Evolutionary conservation across 2,329 filamentous ascomycete genomes (phyloP).

Genomic region (Lasiodiplodia sp.): DNA sequence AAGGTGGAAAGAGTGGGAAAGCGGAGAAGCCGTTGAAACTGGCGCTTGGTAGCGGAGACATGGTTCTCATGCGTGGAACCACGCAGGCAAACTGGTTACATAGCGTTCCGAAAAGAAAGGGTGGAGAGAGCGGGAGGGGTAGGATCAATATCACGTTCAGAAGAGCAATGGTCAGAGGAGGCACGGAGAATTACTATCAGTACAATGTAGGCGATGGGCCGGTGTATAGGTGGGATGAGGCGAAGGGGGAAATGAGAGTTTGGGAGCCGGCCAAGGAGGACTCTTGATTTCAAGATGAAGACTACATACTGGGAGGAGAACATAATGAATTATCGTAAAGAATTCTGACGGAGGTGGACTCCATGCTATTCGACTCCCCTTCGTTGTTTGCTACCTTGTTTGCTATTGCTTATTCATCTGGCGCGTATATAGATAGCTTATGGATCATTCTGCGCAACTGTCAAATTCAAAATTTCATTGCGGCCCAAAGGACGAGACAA

Average conservation of each 20-base stretch:
- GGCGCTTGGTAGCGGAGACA: conserved; percentile 71
- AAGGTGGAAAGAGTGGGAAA: conserved; percentile 34
- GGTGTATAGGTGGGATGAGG: conserved; percentile 72
- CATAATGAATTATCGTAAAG: not conserved
- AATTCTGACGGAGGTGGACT: too few relatives aligned
- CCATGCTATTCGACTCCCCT: too few relatives aligned
- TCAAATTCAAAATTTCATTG: not conserved
- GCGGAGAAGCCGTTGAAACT: conserved; percentile 55
- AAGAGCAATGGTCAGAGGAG: conserved; percentile 71
- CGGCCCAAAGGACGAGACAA: not conserved
- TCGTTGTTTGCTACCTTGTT: too few relatives aligned
- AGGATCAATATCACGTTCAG: conserved; percentile 80
- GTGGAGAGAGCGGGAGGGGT: conserved; percentile 66
- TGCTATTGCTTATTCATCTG: too few relatives aligned
- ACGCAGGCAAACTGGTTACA: conserved; percentile 83
- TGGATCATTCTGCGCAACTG: too few relatives aligned
- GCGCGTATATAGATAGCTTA: too few relatives aligned
- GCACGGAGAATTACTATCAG: conserved; percentile 83
- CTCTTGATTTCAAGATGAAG: not conserved
- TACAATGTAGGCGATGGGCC: conserved; percentile 79
- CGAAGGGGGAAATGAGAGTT: conserved; percentile 58
- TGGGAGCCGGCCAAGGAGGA: conserved; percentile 38
- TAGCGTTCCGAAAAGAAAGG: conserved; percentile 76
- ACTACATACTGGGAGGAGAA: not conserved
- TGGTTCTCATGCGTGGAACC: conserved; percentile 77